Conservation (phyloP, 75 land plant species). For the Ceratopteris richardii region DNA sequence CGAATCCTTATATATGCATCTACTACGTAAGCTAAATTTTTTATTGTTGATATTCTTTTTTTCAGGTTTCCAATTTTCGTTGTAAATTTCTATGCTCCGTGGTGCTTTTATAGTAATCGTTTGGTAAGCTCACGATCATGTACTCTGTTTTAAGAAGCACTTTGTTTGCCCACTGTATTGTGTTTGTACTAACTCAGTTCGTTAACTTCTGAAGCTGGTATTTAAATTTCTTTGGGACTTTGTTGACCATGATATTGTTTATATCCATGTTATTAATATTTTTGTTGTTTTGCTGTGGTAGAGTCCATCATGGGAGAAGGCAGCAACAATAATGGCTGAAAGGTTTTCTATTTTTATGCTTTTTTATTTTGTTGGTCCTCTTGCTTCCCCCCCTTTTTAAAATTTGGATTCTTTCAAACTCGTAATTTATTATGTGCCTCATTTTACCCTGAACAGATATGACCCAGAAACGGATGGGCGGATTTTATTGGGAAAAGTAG, state of each 20-base stretch:
- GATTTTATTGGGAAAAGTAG: conserved; percentile 84
- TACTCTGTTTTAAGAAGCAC: conserved; percentile 4
- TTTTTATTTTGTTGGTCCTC: background rate
- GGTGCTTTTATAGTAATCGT: conserved; percentile 91
- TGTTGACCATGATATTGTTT: too few relatives aligned
- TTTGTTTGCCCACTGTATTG: too few relatives aligned
- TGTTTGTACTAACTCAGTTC: too few relatives aligned
- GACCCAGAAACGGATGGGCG: conserved; percentile 88
- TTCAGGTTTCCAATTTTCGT: conserved; percentile 80
- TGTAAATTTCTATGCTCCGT: conserved; percentile 97
- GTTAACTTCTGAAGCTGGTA: too few relatives aligned
- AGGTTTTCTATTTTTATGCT: conserved; percentile 27
- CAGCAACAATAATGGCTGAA: conserved; percentile 73
- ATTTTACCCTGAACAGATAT: conserved; percentile 40
- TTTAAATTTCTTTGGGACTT: too few relatives aligned
- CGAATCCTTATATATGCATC: too few relatives aligned
- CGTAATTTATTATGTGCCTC: background rate
- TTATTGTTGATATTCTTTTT: too few relatives aligned
- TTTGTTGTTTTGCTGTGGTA: conserved; percentile 35
- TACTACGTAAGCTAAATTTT: too few relatives aligned
- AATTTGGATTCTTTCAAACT: background rate
- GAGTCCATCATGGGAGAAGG: conserved; percentile 99
- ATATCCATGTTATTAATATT: too few relatives aligned
- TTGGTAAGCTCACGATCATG: conserved; percentile 36
- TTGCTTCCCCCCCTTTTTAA: background rate